These are phyloP conservation scores for Naganishia kalamii DNA, from an alignment of 768 basidiomycete genomes.

Conservation along the genomic window DNA sequence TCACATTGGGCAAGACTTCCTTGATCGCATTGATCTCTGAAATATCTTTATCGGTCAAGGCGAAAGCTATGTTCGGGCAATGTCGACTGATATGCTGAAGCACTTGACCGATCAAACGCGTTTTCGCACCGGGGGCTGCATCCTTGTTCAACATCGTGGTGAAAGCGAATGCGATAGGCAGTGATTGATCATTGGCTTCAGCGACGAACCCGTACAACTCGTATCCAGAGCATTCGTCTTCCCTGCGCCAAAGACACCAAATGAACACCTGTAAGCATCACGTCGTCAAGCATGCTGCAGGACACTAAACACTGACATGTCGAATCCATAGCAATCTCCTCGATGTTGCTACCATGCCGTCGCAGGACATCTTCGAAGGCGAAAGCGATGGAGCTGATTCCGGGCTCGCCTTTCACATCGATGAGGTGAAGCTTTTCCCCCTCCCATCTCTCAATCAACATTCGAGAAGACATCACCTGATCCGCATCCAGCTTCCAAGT, in stretches of 20 bases:
- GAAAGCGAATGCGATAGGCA: not conserved
- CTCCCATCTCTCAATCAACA: not conserved
- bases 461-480: not conserved
- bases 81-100: not conserved
- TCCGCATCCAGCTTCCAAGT: not conserved
- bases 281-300: not conserved
- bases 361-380: not conserved
- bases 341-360: not conserved
- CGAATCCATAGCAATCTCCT: not conserved
- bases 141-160: not conserved
- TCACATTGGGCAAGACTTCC: not conserved
- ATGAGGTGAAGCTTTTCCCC: not conserved
- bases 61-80: not conserved
- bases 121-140: not conserved
- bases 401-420: not conserved
- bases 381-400: not conserved
- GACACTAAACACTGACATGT: not conserved
- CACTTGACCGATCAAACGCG: not conserved
- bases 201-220: not conserved
- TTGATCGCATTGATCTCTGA: not conserved
- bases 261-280: not conserved
- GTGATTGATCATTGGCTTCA: not conserved
- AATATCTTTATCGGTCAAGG: not conserved
- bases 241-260: not conserved
- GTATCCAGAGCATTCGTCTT: not conserved